Percentiles rank a stretch among this genome's conserved stretches.
Evolutionary conservation across 2,329 filamentous ascomycete species (phyloP).

Genomic region (Coleophoma crateriformis): DNA sequence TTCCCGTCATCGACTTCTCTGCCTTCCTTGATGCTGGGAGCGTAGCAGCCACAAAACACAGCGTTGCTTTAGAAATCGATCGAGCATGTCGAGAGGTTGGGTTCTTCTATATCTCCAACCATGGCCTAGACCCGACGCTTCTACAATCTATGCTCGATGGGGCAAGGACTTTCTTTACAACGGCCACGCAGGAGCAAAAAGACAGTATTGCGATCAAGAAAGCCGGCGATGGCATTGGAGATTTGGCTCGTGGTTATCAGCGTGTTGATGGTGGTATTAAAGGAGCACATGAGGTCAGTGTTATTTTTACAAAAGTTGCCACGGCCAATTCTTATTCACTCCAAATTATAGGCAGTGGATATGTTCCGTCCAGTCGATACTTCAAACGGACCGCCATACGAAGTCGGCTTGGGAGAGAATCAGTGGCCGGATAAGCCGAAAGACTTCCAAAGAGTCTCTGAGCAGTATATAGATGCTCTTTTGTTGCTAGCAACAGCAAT

Average conservation of each 20-base stretch:
- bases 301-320: too few relatives aligned
- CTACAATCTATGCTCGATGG: not conserved
- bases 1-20: slow-evolving; percentile 5
- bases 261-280: slow-evolving; percentile 1
- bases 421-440: slow-evolving; percentile 4
- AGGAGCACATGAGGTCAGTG: slow-evolving; percentile 7
- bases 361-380: slow-evolving; percentile 7
- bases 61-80: slow-evolving; percentile 5
- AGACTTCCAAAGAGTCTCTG: slow-evolving; percentile 3
- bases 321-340: too few relatives aligned
- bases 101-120: slow-evolving; percentile 9
- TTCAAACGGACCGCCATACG: slow-evolving; percentile 3
- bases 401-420: slow-evolving; percentile 6
- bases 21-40: slow-evolving; percentile 3
- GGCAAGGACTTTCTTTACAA: slow-evolving; percentile 2
- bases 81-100: slow-evolving; percentile 7
- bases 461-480: slow-evolving; percentile 7
- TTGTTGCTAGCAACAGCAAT: slow-evolving; percentile 5
- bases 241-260: slow-evolving; percentile 6
- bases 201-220: slow-evolving; percentile 1
- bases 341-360: slow-evolving; percentile 5
- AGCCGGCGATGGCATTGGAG: slow-evolving; percentile 5
- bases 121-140: slow-evolving; percentile 3
- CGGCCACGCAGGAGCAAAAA: slow-evolving; percentile 5
- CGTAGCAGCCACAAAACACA: not conserved